Conservation (phyloP, 345 rosid genomes). For the Balakata baccata region DNA sequence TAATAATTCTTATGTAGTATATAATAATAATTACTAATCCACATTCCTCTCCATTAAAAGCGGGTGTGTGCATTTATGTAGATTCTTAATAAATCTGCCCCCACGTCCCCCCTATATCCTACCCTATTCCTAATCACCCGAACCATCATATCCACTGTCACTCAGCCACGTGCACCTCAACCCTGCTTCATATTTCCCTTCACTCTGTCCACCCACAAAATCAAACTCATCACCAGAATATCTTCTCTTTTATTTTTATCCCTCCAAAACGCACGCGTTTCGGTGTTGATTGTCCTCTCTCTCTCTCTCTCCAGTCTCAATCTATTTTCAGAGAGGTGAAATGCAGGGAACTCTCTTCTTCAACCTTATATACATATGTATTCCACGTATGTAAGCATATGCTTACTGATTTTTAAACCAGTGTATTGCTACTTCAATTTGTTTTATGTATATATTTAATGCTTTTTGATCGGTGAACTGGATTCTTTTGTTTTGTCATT, state of each 20-base stretch:
- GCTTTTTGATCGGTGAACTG: slow-evolving; percentile 11
- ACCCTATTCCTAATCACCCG: slow-evolving; percentile 19
- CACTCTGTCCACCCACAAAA: no score
- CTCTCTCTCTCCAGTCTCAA: slow-evolving; percentile 1
- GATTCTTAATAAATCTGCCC: slow-evolving; percentile 1
- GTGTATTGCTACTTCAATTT: not conserved
- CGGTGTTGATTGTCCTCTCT: slow-evolving; percentile 23
- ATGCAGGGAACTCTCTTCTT: not conserved
- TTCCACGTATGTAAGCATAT: not conserved
- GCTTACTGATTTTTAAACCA: not conserved
- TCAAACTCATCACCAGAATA: not conserved
- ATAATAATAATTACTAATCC: not conserved
- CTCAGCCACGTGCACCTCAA: slow-evolving; percentile 1
- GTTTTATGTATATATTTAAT: not conserved
- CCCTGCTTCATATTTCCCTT: not conserved
- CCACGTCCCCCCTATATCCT: no score
- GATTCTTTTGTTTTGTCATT: slow-evolving; percentile 36
- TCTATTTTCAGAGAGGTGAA: slow-evolving; percentile 5
- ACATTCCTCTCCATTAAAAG: no score
- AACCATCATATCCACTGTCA: slow-evolving; percentile 9
- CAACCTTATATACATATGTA: not conserved
- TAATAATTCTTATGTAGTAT: no score
- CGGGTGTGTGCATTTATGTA: no score
- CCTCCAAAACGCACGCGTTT: slow-evolving; percentile 23
- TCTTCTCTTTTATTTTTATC: not conserved